Evolutionary conservation across 2,329 filamentous ascomycete species (phyloP).

Genomic region (Cladophialophora psammophila): DNA sequence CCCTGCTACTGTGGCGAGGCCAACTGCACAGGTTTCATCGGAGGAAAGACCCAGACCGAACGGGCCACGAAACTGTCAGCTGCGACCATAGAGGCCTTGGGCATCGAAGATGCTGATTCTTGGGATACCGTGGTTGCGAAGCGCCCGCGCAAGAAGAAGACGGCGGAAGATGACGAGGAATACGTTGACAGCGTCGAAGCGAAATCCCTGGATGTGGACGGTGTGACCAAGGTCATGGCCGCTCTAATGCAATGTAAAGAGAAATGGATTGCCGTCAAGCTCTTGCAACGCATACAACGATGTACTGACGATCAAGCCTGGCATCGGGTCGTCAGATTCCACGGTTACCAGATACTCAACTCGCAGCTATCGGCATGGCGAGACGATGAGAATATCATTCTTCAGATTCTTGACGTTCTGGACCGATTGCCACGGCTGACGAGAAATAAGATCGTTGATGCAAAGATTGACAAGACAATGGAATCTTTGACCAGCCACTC

Average conservation of each 20-base stretch:
- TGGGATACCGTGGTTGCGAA: constrained; percentile 85
- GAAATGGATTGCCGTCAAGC: constrained; percentile 98
- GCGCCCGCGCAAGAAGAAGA: constrained; percentile 95
- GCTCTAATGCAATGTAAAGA: constrained; percentile 97
- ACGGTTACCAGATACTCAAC: constrained; percentile 94
- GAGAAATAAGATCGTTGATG: constrained; percentile 95
- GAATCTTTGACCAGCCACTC: constrained; percentile 71
- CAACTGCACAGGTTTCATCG: constrained; percentile 96
- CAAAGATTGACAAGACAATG: constrained; percentile 88
- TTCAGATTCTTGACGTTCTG: constrained; percentile 89
- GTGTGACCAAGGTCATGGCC: constrained; percentile 93
- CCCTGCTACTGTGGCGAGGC: constrained; percentile 94
- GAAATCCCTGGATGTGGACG: constrained; percentile 78
- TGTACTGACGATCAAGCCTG: constrained; percentile 87
- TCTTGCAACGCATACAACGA: constrained; percentile 85
- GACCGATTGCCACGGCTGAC: constrained; percentile 89
- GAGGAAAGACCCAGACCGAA: constrained; percentile 96
- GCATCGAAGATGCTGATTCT: constrained; percentile 88
- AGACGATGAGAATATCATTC: constrained; percentile 86
- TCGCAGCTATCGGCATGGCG: constrained; percentile 83
- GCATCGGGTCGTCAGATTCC: constrained; percentile 91
- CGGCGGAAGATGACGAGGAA: constrained; percentile 87
- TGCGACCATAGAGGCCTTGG: constrained; percentile 90
- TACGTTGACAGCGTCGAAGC: constrained; percentile 90
- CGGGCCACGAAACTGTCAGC: constrained; percentile 89